Evolutionary conservation across 2,329 filamentous ascomycete species (phyloP).

Genomic region (Talaromyces sp.): DNA sequence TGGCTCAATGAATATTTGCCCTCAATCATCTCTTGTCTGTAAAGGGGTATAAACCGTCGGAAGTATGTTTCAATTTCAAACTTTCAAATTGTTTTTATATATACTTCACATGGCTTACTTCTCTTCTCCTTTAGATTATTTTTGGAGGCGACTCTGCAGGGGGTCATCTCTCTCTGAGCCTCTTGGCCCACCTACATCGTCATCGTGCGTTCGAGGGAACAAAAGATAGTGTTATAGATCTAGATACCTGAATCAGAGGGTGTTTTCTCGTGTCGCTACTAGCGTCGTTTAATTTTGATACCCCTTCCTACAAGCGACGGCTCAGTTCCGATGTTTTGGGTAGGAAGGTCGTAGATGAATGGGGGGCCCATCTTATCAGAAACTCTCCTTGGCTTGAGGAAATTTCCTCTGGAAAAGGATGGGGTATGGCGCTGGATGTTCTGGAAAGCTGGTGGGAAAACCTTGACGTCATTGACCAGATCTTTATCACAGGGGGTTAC

Average conservation of each 20-base stretch:
- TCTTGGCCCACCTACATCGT: conserved; percentile 11
- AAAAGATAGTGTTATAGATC: not conserved
- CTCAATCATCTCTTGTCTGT: conserved; percentile 15
- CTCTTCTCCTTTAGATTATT: conserved; percentile 14
- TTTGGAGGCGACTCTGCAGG: conserved; percentile 22
- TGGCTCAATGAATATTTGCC: conserved; percentile 16
- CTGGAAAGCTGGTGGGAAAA: conserved; percentile 18
- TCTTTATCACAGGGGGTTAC: conserved; percentile 17
- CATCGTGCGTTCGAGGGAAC: not conserved
- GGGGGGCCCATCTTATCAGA: conserved; percentile 14
- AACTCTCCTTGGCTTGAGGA: conserved; percentile 19
- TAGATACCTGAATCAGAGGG: not conserved
- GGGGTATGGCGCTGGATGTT: conserved; percentile 22
- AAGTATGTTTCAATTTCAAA: conserved; percentile 14
- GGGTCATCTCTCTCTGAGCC: conserved; percentile 17
- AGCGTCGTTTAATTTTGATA: conserved; percentile 13
- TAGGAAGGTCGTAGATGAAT: conserved; percentile 9
- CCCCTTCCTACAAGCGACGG: conserved; percentile 11
- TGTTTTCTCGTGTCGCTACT: conserved; percentile 20
- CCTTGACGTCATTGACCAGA: conserved; percentile 11
- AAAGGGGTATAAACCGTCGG: conserved; percentile 13
- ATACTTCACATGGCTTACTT: not conserved
- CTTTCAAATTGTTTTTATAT: too few relatives aligned
- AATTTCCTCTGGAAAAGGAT: conserved; percentile 15
- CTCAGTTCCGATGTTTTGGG: conserved; percentile 15